Percentiles rank a stretch among this genome's conserved stretches.
These are phyloP conservation scores for Anthracocystis setariae DNA, from an alignment of 1,284 basidiomycete species.

Conservation along the genomic window DNA sequence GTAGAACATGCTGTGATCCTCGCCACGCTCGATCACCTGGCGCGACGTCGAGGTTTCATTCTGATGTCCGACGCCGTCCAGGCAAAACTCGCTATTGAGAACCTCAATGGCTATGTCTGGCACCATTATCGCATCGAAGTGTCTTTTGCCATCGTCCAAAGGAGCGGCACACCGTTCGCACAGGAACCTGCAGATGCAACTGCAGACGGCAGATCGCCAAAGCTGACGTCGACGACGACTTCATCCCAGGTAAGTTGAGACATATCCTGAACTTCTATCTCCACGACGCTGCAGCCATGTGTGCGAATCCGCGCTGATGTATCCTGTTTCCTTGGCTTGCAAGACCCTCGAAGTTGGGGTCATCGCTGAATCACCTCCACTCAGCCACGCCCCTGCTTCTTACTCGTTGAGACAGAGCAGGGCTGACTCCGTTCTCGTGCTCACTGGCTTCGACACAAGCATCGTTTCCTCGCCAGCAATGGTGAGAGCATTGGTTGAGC, in stretches of 20 bases:
- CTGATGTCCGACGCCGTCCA: conserved; percentile 60
- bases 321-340: no score
- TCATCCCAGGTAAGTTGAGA: conserved; percentile 14
- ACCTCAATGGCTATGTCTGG: conserved; percentile 60
- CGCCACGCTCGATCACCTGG: conserved; percentile 65
- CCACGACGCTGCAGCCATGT: no score
- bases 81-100: conserved; percentile 57
- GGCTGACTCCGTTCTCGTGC: conserved; percentile 7
- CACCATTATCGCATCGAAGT: conserved; percentile 66
- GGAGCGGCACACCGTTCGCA: conserved; percentile 58
- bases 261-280: no score
- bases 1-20: conserved; percentile 66
- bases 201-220: not conserved
- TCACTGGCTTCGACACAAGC: conserved; percentile 19
- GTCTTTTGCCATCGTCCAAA: conserved; percentile 66
- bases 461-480: conserved; percentile 20
- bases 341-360: no score
- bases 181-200: conserved; percentile 12
- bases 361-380: not conserved
- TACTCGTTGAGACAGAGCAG: not conserved
- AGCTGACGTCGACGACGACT: not conserved
- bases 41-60: conserved; percentile 65
- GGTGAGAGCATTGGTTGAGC: conserved; percentile 32
- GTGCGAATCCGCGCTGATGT: no score
- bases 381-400: not conserved